Percentiles rank a stretch among this genome's conserved stretches.
These are phyloP conservation scores for Durio zibethinus DNA, from an alignment of 345 rosid genomes.

Conservation along the genomic window DNA sequence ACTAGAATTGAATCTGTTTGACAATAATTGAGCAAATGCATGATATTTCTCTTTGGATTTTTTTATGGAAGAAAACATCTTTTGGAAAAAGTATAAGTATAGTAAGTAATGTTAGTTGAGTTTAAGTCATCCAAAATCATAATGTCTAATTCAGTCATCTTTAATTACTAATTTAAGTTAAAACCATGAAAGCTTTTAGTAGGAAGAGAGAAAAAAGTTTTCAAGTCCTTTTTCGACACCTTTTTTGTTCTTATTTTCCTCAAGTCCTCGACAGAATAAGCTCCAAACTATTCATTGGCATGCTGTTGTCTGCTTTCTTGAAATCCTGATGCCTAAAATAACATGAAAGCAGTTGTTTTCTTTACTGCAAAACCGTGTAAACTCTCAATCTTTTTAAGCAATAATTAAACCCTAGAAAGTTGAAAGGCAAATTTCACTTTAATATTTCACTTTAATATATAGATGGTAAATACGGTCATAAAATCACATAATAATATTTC, in stretches of 20 bases:
- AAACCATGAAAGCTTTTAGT: neutral
- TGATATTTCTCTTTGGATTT: neutral
- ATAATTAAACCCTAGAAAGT: conserved; percentile 22
- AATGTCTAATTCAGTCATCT: neutral
- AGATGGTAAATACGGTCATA: too few relatives aligned
- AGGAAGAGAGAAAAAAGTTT: neutral
- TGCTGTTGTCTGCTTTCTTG: neutral
- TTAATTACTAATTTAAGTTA: neutral
- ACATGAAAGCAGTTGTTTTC: neutral
- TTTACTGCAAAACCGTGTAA: conserved; percentile 26
- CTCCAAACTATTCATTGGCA: neutral
- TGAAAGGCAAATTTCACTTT: conserved; percentile 1
- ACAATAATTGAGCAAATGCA: neutral
- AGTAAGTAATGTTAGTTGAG: neutral
- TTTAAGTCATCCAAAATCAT: neutral
- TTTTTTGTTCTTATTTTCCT: neutral
- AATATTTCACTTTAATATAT: too few relatives aligned
- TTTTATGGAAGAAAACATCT: too few relatives aligned
- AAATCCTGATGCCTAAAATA: neutral
- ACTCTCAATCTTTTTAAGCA: conserved; percentile 10
- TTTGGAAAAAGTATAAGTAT: too few relatives aligned
- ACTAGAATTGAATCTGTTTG: neutral
- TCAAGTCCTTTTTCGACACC: neutral
- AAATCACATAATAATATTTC: too few relatives aligned
- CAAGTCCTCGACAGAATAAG: neutral